Evolutionary conservation across 768 basidiomycete genomes (phyloP).

Genomic region (Crassisporium funariophilum): DNA sequence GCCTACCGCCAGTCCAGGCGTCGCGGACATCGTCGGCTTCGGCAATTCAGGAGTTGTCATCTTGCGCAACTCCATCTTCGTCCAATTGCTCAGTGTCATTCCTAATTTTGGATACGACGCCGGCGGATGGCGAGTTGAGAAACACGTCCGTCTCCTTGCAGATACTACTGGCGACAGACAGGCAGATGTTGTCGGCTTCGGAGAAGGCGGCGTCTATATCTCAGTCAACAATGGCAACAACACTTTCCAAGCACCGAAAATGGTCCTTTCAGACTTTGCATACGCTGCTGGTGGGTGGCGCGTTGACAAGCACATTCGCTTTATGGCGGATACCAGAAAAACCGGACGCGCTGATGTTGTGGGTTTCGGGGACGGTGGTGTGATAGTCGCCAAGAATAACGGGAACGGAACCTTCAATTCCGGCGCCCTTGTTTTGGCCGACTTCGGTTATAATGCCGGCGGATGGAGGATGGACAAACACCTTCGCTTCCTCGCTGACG

Average conservation of each 20-base stretch:
- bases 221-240: conserved; percentile 19
- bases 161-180: conserved; percentile 11
- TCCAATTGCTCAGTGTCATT: neutral
- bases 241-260: conserved; percentile 9
- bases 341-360: conserved; percentile 16
- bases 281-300: conserved; percentile 10
- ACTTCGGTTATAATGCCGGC: conserved; percentile 9
- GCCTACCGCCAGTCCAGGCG: conserved; percentile 8
- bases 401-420: conserved; percentile 9
- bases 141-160: conserved; percentile 18
- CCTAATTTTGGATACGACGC: conserved; percentile 13
- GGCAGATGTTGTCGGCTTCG: conserved; percentile 20
- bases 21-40: conserved; percentile 12
- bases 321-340: conserved; percentile 11
- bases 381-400: conserved; percentile 12
- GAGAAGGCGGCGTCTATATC: conserved; percentile 12
- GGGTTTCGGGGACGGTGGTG: conserved; percentile 13
- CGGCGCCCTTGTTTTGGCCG: conserved; percentile 2
- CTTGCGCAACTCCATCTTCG: neutral
- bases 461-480: conserved; percentile 5
- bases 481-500: conserved; percentile 8
- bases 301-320: conserved; percentile 16
- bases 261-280: conserved; percentile 10
- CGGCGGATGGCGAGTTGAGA: conserved; percentile 15
- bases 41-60: conserved; percentile 6